A percentile compares a stretch with the other conserved stretches of the same genome.
Conservation (phyloP, 1,139 yeast species). For the Saccharomyces uvarum region DNA sequence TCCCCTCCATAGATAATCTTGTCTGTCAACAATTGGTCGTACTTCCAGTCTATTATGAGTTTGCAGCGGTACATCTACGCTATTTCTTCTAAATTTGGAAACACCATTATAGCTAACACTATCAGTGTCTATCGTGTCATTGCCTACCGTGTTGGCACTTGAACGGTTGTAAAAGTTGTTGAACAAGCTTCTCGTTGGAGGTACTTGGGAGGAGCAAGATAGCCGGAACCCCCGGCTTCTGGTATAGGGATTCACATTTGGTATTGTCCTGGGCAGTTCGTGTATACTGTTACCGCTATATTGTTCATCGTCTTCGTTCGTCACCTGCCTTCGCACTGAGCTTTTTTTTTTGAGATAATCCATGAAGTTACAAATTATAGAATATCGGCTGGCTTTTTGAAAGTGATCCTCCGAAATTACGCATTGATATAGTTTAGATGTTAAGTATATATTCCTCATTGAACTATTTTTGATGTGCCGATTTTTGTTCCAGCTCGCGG, state of each 20-base stretch:
- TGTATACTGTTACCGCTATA: neutral
- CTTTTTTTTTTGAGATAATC: neutral
- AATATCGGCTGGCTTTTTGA: neutral
- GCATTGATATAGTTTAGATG: neutral
- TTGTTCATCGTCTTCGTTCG: slow-evolving; percentile 1
- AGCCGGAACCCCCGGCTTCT: neutral
- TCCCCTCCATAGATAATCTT: slow-evolving; percentile 78
- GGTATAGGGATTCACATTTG: neutral
- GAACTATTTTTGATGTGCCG: neutral
- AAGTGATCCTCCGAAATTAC: neutral
- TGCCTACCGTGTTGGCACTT: neutral
- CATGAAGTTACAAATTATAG: neutral
- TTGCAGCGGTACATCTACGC: neutral
- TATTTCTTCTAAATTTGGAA: neutral
- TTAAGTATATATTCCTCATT: neutral
- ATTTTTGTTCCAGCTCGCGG: neutral
- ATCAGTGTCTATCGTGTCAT: neutral
- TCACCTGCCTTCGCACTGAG: slow-evolving; percentile 2
- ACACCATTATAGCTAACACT: neutral
- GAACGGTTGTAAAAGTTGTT: neutral
- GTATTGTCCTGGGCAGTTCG: slow-evolving; percentile 3
- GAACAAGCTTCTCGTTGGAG: neutral
- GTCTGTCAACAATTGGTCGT: slow-evolving; percentile 49
- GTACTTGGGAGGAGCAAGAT: neutral
- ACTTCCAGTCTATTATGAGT: slow-evolving; percentile 34